Base-by-base conservation (phyloP, 2,329 filamentous ascomycete species). In the Pseudogymnoascus sp. region DNA sequence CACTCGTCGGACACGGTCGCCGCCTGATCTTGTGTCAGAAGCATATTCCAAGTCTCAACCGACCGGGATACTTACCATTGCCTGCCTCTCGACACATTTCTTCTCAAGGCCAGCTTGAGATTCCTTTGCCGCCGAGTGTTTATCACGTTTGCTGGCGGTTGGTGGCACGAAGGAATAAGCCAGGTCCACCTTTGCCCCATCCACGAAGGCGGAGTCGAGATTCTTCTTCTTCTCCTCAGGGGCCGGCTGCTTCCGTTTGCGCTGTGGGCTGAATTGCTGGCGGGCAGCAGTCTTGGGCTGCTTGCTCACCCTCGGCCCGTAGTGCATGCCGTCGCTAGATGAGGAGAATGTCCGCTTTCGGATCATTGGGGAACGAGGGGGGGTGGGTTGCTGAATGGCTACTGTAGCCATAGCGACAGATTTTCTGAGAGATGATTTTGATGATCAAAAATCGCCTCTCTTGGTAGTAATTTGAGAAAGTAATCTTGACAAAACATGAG, bases 321-420 rank as follows among this genome's bases (percentile, higher is more conserved):
- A 56, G 29, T 56, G 50, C 50, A 56, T 56, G 29, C 50, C 50
- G 16, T 56, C 50, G 50, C 50, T 56, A n/a, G 50, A 56, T n/a
- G 50, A 33, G 16, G 50, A 35, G 14, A 56, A 56, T 4, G 50
- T 56, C 29, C 50, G 50, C 50, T 56, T 56, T 56, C 50, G 50
- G 10, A 56, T 56, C 29, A 56, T 66, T 19, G 72, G 72, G 19
- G 71, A 73, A 6, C 69, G 50, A 19, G 72, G 72, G 29, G 70
- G 72, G 10, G 69, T 72, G 8, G 72, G 70, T 19, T 70, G 66
- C 40, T 67, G 67, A 6, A 64, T 63, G 26, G 65, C 65, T 61
- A 56, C 64, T 29, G 61, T 21, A 65, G 66, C 13, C 65, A 59
- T 26, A 62, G 21, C 2, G 42, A 33, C 50, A 56, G 8, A 16